Evolutionary conservation across 2,329 filamentous ascomycete species (phyloP), one percentile per base, ranked within the genome.

Genomic region (Coniochaeta sp.): DNA sequence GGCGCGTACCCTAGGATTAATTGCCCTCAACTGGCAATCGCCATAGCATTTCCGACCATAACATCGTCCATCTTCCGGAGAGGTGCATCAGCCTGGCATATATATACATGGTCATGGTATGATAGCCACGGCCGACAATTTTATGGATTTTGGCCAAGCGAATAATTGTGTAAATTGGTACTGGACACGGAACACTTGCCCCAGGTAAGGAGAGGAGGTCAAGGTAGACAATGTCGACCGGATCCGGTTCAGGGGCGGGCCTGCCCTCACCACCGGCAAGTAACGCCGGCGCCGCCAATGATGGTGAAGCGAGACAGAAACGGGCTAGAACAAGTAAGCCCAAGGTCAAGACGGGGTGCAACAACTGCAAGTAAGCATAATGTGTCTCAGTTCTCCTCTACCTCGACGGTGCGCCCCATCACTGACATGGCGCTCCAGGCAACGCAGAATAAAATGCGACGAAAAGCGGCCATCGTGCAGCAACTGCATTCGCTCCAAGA

Each of bases 331-430:
- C 75, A 30, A 85, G 82, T 69, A 81, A 77, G 64, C 81, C 82
- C 16, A 87, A 88, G 69, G 85, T 87, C 64, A 87, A 86, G 74
- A 88, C 85, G 1, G 85, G 85, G 44, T 88, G 86, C 71, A 79
- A 77, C 66, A 86, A 84, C 70, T 89, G 85, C 85, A 88, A 88
- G 85, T 88, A 77, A 70, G 85, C 58, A 22, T 2, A 7, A 38
- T 9, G 30, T 3, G 3, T n/a, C 38, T 19, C 16, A n/a, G n/a
- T n/a, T 40, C n/a, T 40, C n/a, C 3, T 52, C 24, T 47, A 66
- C 60, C 36, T 36, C 8, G 34, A 36, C n/a, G n/a, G n/a, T n/a
- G n/a, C n/a, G 3, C 9, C 44, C 28, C 7, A 50, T 50, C 9
- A 22, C 47, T 52, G 22, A 52, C 47, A 52, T 52, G 14, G 9